Evolutionary conservation across 2,329 filamentous ascomycete species (phyloP), one percentile per base, ranked within the genome.

Genomic region (Malbranchea zuffiana): DNA sequence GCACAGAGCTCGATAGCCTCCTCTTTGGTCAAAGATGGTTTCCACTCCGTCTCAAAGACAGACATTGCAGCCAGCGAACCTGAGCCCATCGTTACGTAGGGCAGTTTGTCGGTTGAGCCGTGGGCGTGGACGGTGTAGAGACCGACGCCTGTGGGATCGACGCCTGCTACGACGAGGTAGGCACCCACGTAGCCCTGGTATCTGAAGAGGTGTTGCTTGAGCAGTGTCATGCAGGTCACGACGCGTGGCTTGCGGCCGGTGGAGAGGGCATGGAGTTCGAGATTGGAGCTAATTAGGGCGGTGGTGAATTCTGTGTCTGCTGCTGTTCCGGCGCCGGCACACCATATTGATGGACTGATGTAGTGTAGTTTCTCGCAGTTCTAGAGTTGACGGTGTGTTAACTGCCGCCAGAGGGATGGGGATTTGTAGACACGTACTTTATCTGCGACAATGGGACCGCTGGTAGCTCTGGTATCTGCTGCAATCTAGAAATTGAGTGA

Each of bases 341-440:
- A 98, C 90, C 90, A 98, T 66, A 98, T 98, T 65, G 95, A 86
- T 42, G 90, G 88, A 28, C 90, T 74, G 62, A 98, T 98, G 72
- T 92, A 98, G 70, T 98, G 90, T 47, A 98, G 79, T 71, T 98
- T 98, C 69, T 98, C 88, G 71, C 90, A 96, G 75, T 98, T 98
- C 84, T 77, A 51, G 39, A 13, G 5, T 16, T 7, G 4, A 32
- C 16, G 27, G 4, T 29, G 5, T n/a, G 25, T 5, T 28, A 13
- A 28, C n/a, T 15, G 3, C 12, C 27, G 10, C 5, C 27, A 13
- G 10, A n/a, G 27, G 3, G 10, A 29, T 7, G n/a, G 16, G 6
- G 3, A 31, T 8, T 17, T 32, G 8, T 31, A 7, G 24, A 20
- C 6, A 44, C 56, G 39, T 62, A 77, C 77, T 73, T 98, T 98